Percentiles rank a stretch among this genome's conserved stretches.
Evolutionary conservation across 345 rosid genomes (phyloP).

Genomic region (Anastatica hierochuntica): DNA sequence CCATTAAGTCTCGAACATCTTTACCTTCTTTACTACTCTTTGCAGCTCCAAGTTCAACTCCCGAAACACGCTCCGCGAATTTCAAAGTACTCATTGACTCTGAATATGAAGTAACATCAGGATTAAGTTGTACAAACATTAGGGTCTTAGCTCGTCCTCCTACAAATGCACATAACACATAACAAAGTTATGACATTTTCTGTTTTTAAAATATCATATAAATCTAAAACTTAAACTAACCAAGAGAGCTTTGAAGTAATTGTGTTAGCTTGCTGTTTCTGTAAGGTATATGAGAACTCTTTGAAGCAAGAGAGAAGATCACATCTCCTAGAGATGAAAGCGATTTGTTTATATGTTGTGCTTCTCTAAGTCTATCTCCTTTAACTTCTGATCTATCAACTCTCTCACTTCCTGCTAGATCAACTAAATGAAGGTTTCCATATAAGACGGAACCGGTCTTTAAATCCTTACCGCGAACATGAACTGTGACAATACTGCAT

Average conservation of each 20-base stretch:
- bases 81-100: conserved; percentile 83
- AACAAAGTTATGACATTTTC: background rate
- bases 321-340: conserved; percentile 94
- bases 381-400: conserved; percentile 88
- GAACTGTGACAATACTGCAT: conserved; percentile 71
- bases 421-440: conserved; percentile 88
- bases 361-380: conserved; percentile 83
- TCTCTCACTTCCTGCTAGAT: conserved; percentile 98
- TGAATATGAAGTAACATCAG: conserved; percentile 57
- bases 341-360: conserved; percentile 95
- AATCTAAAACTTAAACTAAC: too few species aligned
- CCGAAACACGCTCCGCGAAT: conserved; percentile 94
- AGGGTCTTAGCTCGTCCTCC: conserved; percentile 97
- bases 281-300: conserved; percentile 79
- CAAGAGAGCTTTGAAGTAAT: conserved; percentile 78
- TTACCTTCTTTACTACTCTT: conserved; percentile 71
- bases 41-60: conserved; percentile 95
- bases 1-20: conserved; percentile 78
- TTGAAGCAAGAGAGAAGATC: conserved; percentile 78
- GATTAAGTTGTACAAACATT: conserved; percentile 97
- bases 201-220: too few species aligned
- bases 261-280: conserved; percentile 99
- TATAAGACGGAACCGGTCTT: conserved; percentile 39
- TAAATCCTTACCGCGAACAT: conserved; percentile 72
- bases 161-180: conserved; percentile 17